Conservation (phyloP, 2,329 filamentous ascomycete genomes). For the Ascochyta lentis region DNA sequence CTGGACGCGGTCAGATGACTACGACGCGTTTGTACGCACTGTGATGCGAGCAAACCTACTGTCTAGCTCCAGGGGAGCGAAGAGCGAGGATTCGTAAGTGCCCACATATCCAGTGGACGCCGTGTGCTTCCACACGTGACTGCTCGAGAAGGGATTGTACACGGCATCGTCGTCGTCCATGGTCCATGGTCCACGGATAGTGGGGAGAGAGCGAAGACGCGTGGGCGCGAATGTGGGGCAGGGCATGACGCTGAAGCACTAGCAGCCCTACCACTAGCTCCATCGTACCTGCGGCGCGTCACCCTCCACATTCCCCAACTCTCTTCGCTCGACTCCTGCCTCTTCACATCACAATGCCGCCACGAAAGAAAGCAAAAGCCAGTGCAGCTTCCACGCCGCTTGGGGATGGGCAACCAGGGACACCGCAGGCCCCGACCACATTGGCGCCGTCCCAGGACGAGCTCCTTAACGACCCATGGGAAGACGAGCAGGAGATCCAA, state of each 20-base stretch:
- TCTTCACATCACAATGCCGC: constrained; percentile 62
- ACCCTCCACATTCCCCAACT: neutral
- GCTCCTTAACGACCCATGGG: constrained; percentile 78
- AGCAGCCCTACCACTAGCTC: constrained; percentile 31
- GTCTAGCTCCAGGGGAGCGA: constrained; percentile 45
- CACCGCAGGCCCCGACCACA: constrained; percentile 46
- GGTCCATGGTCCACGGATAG: neutral
- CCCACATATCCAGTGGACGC: constrained; percentile 48
- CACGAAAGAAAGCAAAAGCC: constrained; percentile 70
- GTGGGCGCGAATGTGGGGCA: neutral
- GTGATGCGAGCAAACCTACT: constrained; percentile 41
- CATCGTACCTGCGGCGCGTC: constrained; percentile 20
- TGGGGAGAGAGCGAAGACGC: constrained; percentile 22
- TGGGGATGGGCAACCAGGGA: constrained; percentile 49
- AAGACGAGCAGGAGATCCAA: constrained; percentile 91
- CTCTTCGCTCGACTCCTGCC: neutral
- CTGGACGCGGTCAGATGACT: constrained; percentile 35
- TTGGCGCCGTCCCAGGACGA: constrained; percentile 62
- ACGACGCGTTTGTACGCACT: constrained; percentile 28
- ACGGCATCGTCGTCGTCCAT: constrained; percentile 45
- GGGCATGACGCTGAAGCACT: constrained; percentile 39
- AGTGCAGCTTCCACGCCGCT: constrained; percentile 64
- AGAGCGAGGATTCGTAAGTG: constrained; percentile 38
- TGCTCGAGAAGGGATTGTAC: constrained; percentile 68
- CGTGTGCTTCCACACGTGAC: constrained; percentile 66